A percentile compares a stretch with the other conserved stretches of the same genome.
These are phyloP conservation scores for Mucor plumbeus DNA, from an alignment of 371 early-diverging fungal species.

Conservation along the genomic window DNA sequence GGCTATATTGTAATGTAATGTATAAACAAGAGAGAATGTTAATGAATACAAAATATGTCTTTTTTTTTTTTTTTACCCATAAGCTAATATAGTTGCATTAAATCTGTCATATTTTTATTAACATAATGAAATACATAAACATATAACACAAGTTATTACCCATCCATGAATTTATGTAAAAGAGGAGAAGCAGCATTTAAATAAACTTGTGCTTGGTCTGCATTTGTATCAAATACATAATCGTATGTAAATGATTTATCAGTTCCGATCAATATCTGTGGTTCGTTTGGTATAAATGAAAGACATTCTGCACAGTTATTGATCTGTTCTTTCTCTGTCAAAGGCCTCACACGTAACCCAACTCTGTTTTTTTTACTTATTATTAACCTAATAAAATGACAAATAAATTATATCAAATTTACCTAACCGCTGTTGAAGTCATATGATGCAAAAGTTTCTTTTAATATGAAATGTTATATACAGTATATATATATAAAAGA, in stretches of 20 bases:
- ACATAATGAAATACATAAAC: background rate
- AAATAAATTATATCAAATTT: slow-evolving; percentile 1
- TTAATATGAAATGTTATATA: background rate
- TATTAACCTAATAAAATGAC: background rate
- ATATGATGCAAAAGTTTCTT: slow-evolving; percentile 9
- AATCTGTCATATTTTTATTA: slow-evolving; percentile 39
- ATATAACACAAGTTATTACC: slow-evolving; percentile 55
- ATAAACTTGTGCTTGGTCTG: slow-evolving; percentile 78
- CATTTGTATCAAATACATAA: slow-evolving; percentile 77
- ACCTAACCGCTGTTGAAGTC: slow-evolving; percentile 53
- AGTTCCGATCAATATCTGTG: slow-evolving; percentile 70
- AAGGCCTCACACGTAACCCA: slow-evolving; percentile 83
- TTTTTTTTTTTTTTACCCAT: slow-evolving; percentile 70
- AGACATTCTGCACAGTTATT: slow-evolving; percentile 76
- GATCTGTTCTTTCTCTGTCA: slow-evolving; percentile 78
- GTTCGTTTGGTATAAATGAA: slow-evolving; percentile 68
- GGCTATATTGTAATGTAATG: slow-evolving; percentile 43
- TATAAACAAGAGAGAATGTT: slow-evolving; percentile 2
- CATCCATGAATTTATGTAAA: slow-evolving; percentile 86
- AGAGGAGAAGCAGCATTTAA: slow-evolving; percentile 74
- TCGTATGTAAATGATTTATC: slow-evolving; percentile 89
- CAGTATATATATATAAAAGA: slow-evolving; percentile 1
- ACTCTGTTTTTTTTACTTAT: slow-evolving; percentile 56
- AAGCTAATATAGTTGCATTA: slow-evolving; percentile 95
- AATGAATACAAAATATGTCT: slow-evolving; percentile 63